A percentile compares a stretch with the other conserved stretches of the same genome.
These are phyloP conservation scores for Lepidium aucheri DNA, from an alignment of 345 rosid genomes.

Conservation along the genomic window DNA sequence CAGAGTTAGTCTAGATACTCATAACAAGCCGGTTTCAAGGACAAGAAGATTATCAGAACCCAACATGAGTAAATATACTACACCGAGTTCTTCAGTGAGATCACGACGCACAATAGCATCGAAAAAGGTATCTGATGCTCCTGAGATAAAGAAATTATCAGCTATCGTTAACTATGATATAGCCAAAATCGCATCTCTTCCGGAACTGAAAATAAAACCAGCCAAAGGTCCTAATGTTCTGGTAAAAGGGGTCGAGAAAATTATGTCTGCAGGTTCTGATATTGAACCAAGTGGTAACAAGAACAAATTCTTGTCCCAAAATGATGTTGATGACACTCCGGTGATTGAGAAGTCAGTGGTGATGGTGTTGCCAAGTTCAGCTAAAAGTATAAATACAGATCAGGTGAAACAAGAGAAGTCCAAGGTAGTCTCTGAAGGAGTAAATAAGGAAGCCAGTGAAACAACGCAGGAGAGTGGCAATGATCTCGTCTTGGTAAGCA, in stretches of 20 bases:
- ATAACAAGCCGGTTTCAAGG: constrained; percentile 47
- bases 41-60: constrained; percentile 86
- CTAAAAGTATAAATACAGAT: constrained; percentile 25
- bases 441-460: constrained; percentile 31
- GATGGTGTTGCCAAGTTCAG: constrained; percentile 41
- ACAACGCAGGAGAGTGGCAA: constrained; percentile 27
- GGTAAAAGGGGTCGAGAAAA: constrained; percentile 32
- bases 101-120: constrained; percentile 34
- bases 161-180: constrained; percentile 78
- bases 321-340: constrained; percentile 48
- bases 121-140: constrained; percentile 35
- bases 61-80: constrained; percentile 32
- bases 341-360: constrained; percentile 68
- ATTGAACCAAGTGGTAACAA: constrained; percentile 29
- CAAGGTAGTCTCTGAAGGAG: constrained; percentile 24
- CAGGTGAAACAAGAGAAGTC: constrained; percentile 25
- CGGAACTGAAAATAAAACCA: constrained; percentile 59
- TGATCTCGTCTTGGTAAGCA: constrained; percentile 37
- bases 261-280: constrained; percentile 24
- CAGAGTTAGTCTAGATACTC: constrained; percentile 35
- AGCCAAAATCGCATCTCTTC: constrained; percentile 69
- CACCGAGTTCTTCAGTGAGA: constrained; percentile 39
- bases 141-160: constrained; percentile 68
- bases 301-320: constrained; percentile 29
- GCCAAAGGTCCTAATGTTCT: constrained; percentile 30